Evolutionary conservation across 2,329 filamentous ascomycete species (phyloP).

Genomic region (Emmonsia crescens): DNA sequence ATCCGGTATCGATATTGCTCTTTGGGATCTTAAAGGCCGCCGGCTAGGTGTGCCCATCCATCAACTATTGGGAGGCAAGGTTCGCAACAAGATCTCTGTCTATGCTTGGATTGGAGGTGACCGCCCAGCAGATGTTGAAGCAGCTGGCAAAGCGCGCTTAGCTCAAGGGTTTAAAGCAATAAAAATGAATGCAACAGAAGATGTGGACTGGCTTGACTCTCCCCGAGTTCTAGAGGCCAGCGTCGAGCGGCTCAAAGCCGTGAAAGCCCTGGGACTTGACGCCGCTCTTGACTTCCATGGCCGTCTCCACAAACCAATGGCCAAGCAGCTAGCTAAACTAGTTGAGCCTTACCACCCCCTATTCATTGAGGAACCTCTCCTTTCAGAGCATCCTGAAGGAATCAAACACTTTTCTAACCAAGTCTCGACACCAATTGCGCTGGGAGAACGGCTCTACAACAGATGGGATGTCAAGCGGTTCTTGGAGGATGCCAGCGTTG

Average conservation of each 20-base stretch:
- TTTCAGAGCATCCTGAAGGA: slow-evolving; percentile 57
- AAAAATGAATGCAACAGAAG: slow-evolving; percentile 73
- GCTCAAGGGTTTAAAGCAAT: slow-evolving; percentile 36
- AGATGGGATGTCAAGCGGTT: slow-evolving; percentile 66
- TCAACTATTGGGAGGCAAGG: slow-evolving; percentile 61
- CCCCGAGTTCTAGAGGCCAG: slow-evolving; percentile 52
- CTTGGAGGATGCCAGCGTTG: slow-evolving; percentile 55
- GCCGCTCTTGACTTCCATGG: slow-evolving; percentile 70
- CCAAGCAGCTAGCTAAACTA: slow-evolving; percentile 58
- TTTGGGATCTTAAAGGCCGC: slow-evolving; percentile 66
- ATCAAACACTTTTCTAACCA: slow-evolving; percentile 50
- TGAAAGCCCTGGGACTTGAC: slow-evolving; percentile 60
- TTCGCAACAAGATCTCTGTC: slow-evolving; percentile 58
- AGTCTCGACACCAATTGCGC: slow-evolving; percentile 55
- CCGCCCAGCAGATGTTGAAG: slow-evolving; percentile 54
- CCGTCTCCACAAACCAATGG: slow-evolving; percentile 68
- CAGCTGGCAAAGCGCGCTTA: slow-evolving; percentile 42
- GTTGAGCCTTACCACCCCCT: slow-evolving; percentile 58
- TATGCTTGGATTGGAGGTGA: slow-evolving; percentile 75
- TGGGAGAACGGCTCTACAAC: slow-evolving; percentile 61
- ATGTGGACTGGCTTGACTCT: slow-evolving; percentile 66
- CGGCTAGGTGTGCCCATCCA: slow-evolving; percentile 58
- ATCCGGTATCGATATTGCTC: slow-evolving; percentile 65
- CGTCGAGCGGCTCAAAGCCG: slow-evolving; percentile 56
- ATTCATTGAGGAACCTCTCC: slow-evolving; percentile 66